Base-by-base conservation (phyloP, 176 grass and related monocot species). In the Phragmites australis region DNA sequence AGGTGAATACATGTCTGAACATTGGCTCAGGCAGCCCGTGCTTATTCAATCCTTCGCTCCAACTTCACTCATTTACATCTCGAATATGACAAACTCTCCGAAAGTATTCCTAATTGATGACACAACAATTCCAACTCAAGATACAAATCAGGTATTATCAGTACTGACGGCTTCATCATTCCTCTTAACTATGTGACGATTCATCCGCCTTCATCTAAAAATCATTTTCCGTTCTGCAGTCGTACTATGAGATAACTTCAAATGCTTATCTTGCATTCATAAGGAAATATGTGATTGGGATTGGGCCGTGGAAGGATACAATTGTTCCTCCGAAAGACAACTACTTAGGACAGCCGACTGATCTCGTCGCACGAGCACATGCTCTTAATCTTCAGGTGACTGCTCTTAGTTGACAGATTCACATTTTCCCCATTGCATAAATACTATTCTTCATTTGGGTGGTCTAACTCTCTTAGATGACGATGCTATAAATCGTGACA, bases 231-330 rank as follows among this genome's bases (percentile, higher is more conserved):
- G n/a, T 49, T 59, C 2, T 93, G 77, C 86, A 93, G 90, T 87
- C 93, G 2, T 97, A 91, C 57, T 75, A 68, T 54, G 80, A 97
- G 80, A 89, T 93, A 82, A 91, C 88, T 46, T 97, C 93, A 17
- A 37, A 91, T 54, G 67, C 27, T 37, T 97, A 93, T 79, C 80
- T 97, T 11, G 44, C 16, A 22, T 97, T 91, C 72, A 97, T 97
- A 83, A 87, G 76, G 48, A 66, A 83, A 21, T 91, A 93, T 65
- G 83, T 97, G 43, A n/a, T 93, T 44, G 93, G 90, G 52, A 93
- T 97, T 83, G 93, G 90, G 17, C 90, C 90, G 48, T 93, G 90
- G 90, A 97, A 97, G 81, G 93, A 97, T 49, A 97, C 90, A 65
- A 80, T 97, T 77, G 86, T 97, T 67, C 88, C 88, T 46, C 65